Evolutionary conservation across 805 yeast species (phyloP).

Genomic region (Allodekkera sacchari): DNA sequence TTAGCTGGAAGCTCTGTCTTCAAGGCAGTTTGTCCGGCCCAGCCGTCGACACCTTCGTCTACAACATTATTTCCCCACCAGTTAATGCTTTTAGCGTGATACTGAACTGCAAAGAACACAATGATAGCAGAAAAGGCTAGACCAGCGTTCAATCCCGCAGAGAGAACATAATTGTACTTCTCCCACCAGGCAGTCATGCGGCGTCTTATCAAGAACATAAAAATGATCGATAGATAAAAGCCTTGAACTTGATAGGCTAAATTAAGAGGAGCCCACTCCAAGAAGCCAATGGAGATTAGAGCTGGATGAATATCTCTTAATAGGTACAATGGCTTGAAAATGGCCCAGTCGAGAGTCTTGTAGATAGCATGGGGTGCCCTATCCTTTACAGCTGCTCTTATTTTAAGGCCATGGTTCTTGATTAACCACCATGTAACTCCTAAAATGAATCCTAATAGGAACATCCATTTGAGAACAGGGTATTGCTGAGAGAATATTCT

Average conservation of each 20-base stretch:
- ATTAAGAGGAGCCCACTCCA: slow-evolving; percentile 67
- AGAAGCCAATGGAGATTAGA: slow-evolving; percentile 53
- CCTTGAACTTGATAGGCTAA: slow-evolving; percentile 57
- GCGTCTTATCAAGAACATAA: slow-evolving; percentile 43
- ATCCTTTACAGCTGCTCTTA: slow-evolving; percentile 5
- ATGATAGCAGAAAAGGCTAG: slow-evolving; percentile 54
- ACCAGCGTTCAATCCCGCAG: slow-evolving; percentile 62
- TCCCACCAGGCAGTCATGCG: slow-evolving; percentile 66
- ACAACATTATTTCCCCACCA: slow-evolving; percentile 66
- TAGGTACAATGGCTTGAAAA: slow-evolving; percentile 16
- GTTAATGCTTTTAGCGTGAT: slow-evolving; percentile 26
- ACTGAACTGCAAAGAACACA: slow-evolving; percentile 43
- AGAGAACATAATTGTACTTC: slow-evolving; percentile 59
- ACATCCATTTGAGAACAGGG: slow-evolving; percentile 44
- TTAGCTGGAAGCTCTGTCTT: slow-evolving; percentile 3
- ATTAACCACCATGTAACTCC: slow-evolving; percentile 34
- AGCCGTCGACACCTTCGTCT: slow-evolving; percentile 10
- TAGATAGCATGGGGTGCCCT: slow-evolving; percentile 25
- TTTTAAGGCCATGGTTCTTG: slow-evolving; percentile 10
- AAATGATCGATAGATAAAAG: slow-evolving; percentile 44
- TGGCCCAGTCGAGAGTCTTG: slow-evolving; percentile 5
- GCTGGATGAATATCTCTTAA: slow-evolving; percentile 52
- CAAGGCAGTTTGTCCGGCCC: slow-evolving; percentile 3
- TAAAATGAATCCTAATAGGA: slow-evolving; percentile 52
- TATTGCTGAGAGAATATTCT: slow-evolving; percentile 43